These are phyloP conservation scores for Mentha longifolia DNA, from an alignment of 257 asterid species.

Conservation along the genomic window DNA sequence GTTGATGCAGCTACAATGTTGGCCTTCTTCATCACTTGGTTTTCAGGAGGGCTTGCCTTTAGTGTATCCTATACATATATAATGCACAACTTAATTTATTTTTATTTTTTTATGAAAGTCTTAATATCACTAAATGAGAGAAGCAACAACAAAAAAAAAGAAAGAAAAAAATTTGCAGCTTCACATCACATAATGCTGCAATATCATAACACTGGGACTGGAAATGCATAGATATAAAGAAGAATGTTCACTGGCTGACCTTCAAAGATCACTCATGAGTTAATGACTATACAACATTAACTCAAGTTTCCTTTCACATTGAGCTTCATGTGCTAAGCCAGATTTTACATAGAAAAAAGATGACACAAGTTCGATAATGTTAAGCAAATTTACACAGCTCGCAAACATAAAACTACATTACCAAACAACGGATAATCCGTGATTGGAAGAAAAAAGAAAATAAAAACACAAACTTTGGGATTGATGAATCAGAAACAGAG, in stretches of 20 bases:
- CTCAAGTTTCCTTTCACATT: constrained; percentile 19
- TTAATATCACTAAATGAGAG: no score
- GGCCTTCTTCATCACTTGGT: constrained; percentile 71
- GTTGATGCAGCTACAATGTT: constrained; percentile 46
- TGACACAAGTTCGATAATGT: no score
- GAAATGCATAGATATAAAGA: no score
- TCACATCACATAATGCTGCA: constrained; percentile 1
- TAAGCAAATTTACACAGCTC: background rate
- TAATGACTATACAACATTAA: background rate
- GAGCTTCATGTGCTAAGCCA: background rate
- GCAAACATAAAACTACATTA: background rate
- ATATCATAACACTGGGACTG: no score
- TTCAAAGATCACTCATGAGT: background rate
- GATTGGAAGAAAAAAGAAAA: background rate
- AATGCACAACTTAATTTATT: no score
- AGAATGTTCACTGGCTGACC: background rate
- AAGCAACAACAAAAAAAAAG: no score
- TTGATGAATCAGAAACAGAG: no score
- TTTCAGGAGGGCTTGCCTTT: constrained; percentile 58
- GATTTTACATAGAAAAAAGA: background rate
- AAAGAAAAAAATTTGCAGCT: constrained; percentile 8
- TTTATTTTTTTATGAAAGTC: no score
- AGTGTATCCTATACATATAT: constrained; percentile 53
- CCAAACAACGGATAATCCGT: background rate
- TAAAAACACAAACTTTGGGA: no score